These are phyloP conservation scores for Vicia villosa DNA, from an alignment of 306 rosid species.

Conservation along the genomic window DNA sequence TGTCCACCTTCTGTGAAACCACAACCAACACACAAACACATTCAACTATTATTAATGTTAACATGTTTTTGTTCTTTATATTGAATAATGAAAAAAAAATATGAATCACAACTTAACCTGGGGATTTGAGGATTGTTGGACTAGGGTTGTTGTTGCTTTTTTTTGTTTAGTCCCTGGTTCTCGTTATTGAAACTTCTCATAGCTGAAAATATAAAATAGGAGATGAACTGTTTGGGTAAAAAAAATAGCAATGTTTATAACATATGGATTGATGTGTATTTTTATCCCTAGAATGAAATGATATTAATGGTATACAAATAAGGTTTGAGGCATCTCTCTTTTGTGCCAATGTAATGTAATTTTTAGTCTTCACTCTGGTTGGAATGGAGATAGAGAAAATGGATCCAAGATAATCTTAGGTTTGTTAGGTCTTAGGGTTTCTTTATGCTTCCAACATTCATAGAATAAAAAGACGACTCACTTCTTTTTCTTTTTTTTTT, in stretches of 20 bases:
- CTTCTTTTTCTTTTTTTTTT: no score
- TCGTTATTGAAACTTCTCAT: conserved; percentile 40
- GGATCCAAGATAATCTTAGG: no score
- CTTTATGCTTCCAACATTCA: conserved; percentile 91
- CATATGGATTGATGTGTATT: conserved; percentile 11
- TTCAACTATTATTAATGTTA: no score
- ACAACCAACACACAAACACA: no score
- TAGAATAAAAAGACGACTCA: conserved; percentile 36
- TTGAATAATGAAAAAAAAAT: background rate
- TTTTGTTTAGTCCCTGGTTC: no score
- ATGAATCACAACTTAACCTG: conserved; percentile 54
- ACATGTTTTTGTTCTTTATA: no score
- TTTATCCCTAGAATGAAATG: background rate
- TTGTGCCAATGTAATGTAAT: conserved; percentile 33
- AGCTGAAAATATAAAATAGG: background rate
- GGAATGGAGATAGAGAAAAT: conserved; percentile 23
- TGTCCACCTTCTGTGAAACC: no score
- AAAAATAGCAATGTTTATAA: background rate
- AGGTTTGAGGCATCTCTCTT: no score
- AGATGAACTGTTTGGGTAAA: no score
- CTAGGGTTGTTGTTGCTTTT: conserved; percentile 22
- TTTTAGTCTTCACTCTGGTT: no score
- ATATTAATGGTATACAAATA: background rate
- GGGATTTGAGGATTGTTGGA: conserved; percentile 47
- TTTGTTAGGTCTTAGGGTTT: no score